Evolutionary conservation across 2,329 filamentous ascomycete species (phyloP).

Genomic region (Exophiala sideris): DNA sequence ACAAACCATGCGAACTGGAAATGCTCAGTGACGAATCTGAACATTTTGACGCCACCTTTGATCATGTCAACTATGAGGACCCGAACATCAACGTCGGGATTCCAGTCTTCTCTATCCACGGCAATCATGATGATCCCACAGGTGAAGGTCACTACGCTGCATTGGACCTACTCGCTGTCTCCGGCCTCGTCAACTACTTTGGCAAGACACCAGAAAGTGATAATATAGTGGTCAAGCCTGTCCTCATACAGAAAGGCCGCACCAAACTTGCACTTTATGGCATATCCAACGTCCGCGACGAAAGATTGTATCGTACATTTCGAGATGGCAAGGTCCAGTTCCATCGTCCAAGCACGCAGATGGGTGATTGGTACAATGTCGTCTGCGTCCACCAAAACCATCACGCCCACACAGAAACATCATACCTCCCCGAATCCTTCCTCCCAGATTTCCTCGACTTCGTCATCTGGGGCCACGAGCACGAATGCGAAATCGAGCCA

Average conservation of each 20-base stretch:
- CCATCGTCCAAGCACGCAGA: slow-evolving; percentile 76
- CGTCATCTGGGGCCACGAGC: slow-evolving; percentile 95
- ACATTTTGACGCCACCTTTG: slow-evolving; percentile 84
- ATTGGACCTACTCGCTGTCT: slow-evolving; percentile 84
- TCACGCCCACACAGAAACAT: slow-evolving; percentile 82
- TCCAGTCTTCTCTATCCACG: slow-evolving; percentile 96
- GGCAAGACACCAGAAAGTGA: slow-evolving; percentile 88
- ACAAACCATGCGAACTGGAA: slow-evolving; percentile 92
- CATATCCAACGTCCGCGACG: slow-evolving; percentile 92
- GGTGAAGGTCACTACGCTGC: slow-evolving; percentile 90
- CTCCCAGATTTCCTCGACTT: slow-evolving; percentile 88
- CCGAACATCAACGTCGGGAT: slow-evolving; percentile 96
- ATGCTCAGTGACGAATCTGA: slow-evolving; percentile 90
- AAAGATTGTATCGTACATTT: slow-evolving; percentile 90
- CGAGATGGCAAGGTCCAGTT: slow-evolving; percentile 91
- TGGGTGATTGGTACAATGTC: slow-evolving; percentile 91
- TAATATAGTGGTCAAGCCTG: slow-evolving; percentile 87
- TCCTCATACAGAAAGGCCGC: slow-evolving; percentile 85
- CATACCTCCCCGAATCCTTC: slow-evolving; percentile 92
- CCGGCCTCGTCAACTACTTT: slow-evolving; percentile 93
- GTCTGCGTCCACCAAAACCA: slow-evolving; percentile 97
- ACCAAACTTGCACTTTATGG: slow-evolving; percentile 94
- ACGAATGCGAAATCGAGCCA: slow-evolving; percentile 90
- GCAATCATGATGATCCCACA: slow-evolving; percentile 97
- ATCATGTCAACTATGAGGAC: slow-evolving; percentile 97